Conservation (phyloP, 1,284 basidiomycete species). For the Rhodotorula sp. region DNA sequence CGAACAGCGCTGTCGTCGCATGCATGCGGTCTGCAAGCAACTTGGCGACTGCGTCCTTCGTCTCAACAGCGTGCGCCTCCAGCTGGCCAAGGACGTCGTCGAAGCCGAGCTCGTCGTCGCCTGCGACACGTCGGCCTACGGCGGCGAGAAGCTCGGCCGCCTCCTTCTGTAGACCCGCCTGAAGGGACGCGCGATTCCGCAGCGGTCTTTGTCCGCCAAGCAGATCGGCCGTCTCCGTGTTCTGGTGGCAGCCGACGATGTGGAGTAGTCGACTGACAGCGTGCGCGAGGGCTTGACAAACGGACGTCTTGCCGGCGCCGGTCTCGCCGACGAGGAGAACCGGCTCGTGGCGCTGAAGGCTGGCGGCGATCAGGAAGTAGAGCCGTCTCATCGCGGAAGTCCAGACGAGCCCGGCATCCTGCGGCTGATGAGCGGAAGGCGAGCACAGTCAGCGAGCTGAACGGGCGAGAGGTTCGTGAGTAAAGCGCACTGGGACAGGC, state of each 20-base stretch:
- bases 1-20: constrained; percentile 71
- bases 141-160: constrained; percentile 43
- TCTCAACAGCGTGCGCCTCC: constrained; percentile 13
- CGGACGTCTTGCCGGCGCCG: constrained; percentile 94
- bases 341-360: constrained; percentile 86
- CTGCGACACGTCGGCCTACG: constrained; percentile 7
- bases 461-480: too few relatives aligned
- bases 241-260: constrained; percentile 93
- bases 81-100: constrained; percentile 37
- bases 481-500: constrained; percentile 56
- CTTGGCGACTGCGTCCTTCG: constrained; percentile 27
- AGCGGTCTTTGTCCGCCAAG: constrained; percentile 91
- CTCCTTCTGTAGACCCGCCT: constrained; percentile 47
- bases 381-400: constrained; percentile 89
- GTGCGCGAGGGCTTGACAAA: constrained; percentile 84
- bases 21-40: constrained; percentile 55
- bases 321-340: constrained; percentile 98
- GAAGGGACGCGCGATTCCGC: constrained; percentile 67
- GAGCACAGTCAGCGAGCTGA: not conserved
- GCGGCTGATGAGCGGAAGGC: constrained; percentile 41
- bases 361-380: constrained; percentile 77
- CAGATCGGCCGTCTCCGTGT: constrained; percentile 97
- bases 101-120: constrained; percentile 21
- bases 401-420: constrained; percentile 67
- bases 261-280: constrained; percentile 65